These are phyloP conservation scores for Colletotrichum nymphaeae DNA, from an alignment of 2,329 filamentous ascomycete genomes.

Conservation along the genomic window DNA sequence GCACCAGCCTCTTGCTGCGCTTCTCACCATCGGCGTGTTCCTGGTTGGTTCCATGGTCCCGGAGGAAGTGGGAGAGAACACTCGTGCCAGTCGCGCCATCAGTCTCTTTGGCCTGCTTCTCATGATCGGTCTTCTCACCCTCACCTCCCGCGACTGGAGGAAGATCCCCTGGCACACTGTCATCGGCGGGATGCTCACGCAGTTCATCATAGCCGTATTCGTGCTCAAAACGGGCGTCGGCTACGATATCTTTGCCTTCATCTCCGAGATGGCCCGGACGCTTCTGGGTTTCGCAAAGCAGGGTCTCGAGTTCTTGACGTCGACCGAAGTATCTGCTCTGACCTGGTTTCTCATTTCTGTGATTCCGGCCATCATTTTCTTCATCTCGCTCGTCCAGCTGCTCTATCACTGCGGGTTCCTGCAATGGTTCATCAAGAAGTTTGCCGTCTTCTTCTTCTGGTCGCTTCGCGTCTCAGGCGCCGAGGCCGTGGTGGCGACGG, in stretches of 20 bases:
- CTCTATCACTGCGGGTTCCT: conserved; percentile 75
- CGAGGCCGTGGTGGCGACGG: conserved; percentile 80
- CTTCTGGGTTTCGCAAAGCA: conserved; percentile 74
- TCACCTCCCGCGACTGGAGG: conserved; percentile 28
- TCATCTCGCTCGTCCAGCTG: conserved; percentile 78
- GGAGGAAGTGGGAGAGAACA: conserved; percentile 24
- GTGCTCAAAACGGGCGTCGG: conserved; percentile 29
- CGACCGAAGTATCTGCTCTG: conserved; percentile 49
- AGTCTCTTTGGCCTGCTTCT: conserved; percentile 29
- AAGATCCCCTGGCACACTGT: conserved; percentile 33
- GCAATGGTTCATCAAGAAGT: conserved; percentile 81
- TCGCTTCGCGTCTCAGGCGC: conserved; percentile 78
- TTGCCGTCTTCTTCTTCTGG: conserved; percentile 83
- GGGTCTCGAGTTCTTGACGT: conserved; percentile 73
- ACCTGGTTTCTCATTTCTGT: conserved; percentile 74
- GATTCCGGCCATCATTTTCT: conserved; percentile 81
- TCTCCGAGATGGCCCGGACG: conserved; percentile 71
- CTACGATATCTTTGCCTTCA: conserved; percentile 79
- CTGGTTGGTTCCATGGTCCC: conserved; percentile 30
- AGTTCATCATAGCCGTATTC: conserved; percentile 29
- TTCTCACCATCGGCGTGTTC: conserved; percentile 22
- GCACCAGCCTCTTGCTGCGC: conserved; percentile 27
- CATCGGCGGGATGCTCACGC: conserved; percentile 32
- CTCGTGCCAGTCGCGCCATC: conserved; percentile 24
- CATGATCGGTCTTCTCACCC: conserved; percentile 24